Evolutionary conservation across 495 filamentous ascomycete species (phyloP).

Genomic region (Penicillium simplicissimum): DNA sequence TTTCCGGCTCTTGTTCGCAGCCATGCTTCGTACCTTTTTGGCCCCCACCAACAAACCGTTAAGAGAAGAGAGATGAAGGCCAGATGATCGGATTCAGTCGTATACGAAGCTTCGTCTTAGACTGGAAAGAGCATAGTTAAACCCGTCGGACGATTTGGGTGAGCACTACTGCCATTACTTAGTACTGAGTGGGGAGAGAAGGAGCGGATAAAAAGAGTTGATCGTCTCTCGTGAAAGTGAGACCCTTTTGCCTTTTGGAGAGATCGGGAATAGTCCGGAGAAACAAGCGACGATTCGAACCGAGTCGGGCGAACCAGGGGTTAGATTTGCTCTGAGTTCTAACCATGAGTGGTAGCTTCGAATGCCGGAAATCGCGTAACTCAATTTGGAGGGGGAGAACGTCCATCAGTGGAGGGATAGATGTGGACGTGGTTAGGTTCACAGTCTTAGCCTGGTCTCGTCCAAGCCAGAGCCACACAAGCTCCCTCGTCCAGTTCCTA

Average conservation of each 20-base stretch:
- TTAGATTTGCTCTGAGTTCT: neutral
- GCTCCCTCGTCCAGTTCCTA: neutral
- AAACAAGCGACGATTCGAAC: neutral
- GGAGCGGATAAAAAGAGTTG: neutral
- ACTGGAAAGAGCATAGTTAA: neutral
- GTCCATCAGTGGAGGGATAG: neutral
- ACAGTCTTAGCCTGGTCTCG: neutral
- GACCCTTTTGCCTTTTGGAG: neutral
- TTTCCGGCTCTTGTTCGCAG: conserved; percentile 9
- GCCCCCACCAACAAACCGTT: conserved; percentile 32
- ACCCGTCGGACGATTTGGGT: neutral
- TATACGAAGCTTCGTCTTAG: conserved; percentile 4
- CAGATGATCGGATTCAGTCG: neutral
- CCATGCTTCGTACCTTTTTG: conserved; percentile 5
- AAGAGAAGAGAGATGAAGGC: neutral
- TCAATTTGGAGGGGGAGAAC: neutral
- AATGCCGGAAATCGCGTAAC: neutral
- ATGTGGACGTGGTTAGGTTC: neutral
- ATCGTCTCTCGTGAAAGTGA: neutral
- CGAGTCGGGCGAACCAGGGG: conserved; percentile 3
- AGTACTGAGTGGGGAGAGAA: neutral
- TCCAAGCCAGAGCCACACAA: neutral
- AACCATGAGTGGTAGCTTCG: neutral
- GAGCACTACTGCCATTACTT: neutral
- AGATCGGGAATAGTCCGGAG: conserved; percentile 4